phyloP scores from a whole-genome alignment of 1,284 basidiomycete species.

The Ganoderma lucidum region DNA sequence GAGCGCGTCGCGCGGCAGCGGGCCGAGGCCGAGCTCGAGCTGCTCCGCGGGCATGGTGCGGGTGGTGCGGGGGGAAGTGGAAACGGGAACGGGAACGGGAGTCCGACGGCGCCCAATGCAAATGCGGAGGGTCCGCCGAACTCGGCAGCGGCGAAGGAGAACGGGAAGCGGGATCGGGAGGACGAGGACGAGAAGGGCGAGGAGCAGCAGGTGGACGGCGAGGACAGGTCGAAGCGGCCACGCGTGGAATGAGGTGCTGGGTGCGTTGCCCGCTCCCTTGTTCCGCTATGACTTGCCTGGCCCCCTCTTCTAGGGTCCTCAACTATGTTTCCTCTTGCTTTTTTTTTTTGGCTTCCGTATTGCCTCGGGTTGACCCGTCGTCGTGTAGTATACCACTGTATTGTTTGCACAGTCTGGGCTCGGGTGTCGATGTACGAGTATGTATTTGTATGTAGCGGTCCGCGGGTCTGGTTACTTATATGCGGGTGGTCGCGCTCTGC shows the following conservation, averaged over 20 bases:
- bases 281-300: not conserved
- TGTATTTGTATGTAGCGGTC: conserved; percentile 9
- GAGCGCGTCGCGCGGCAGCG: conserved; percentile 66
- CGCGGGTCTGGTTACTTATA: not conserved
- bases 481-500: not conserved
- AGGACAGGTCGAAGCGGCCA: conserved; percentile 40
- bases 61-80: not conserved
- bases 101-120: conserved; percentile 6
- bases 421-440: not conserved
- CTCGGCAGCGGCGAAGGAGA: conserved; percentile 25
- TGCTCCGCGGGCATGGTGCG: conserved; percentile 46
- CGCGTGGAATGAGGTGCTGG: conserved; percentile 36
- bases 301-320: not conserved
- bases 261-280: not conserved
- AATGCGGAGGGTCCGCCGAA: conserved; percentile 3
- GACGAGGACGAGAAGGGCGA: conserved; percentile 27
- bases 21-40: conserved; percentile 66
- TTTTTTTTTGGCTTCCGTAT: not conserved
- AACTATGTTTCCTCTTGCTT: not conserved
- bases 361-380: not conserved
- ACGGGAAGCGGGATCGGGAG: conserved; percentile 35
- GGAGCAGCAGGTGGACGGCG: conserved; percentile 30
- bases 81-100: not conserved
- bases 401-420: not conserved
- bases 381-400: conserved; percentile 18